Conservation (phyloP, 2,329 filamentous ascomycete species). For the Talaromyces sp. region DNA sequence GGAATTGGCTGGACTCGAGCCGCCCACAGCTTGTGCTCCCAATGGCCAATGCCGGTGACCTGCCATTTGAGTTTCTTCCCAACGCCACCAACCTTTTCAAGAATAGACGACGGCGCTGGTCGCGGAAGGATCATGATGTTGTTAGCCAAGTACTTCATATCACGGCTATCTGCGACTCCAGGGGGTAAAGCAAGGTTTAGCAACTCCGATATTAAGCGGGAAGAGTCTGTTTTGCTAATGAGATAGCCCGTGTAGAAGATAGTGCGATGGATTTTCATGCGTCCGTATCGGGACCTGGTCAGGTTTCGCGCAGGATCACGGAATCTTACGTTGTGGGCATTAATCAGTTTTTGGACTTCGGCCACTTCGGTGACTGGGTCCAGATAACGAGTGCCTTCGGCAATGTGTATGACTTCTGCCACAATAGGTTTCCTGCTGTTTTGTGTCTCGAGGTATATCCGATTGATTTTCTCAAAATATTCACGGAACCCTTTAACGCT, state of each 20-base stretch:
- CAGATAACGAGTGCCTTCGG: constrained; percentile 67
- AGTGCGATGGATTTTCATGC: constrained; percentile 73
- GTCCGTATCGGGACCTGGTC: constrained; percentile 40
- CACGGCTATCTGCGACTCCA: constrained; percentile 56
- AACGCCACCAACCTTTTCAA: constrained; percentile 82
- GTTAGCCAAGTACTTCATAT: constrained; percentile 78
- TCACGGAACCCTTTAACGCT: constrained; percentile 76
- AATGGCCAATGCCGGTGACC: constrained; percentile 68
- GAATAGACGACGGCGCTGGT: constrained; percentile 63
- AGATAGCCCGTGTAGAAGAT: constrained; percentile 93
- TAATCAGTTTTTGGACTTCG: constrained; percentile 84
- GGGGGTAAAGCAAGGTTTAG: constrained; percentile 55
- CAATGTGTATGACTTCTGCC: constrained; percentile 81
- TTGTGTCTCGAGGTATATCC: constrained; percentile 41
- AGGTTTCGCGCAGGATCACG: constrained; percentile 27
- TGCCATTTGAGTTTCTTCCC: constrained; percentile 80
- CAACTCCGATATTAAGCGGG: constrained; percentile 62
- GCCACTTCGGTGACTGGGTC: constrained; percentile 75
- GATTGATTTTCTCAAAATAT: constrained; percentile 77
- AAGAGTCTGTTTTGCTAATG: constrained; percentile 65
- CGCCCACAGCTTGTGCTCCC: constrained; percentile 83
- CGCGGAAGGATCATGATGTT: constrained; percentile 85
- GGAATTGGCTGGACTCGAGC: constrained; percentile 70
- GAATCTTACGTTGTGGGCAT: constrained; percentile 64
- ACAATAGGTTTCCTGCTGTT: constrained; percentile 60